Percentiles rank a stretch among this genome's conserved stretches.
phyloP scores from a whole-genome alignment of 306 rosid genomes.

The Rubus parviflorus region DNA sequence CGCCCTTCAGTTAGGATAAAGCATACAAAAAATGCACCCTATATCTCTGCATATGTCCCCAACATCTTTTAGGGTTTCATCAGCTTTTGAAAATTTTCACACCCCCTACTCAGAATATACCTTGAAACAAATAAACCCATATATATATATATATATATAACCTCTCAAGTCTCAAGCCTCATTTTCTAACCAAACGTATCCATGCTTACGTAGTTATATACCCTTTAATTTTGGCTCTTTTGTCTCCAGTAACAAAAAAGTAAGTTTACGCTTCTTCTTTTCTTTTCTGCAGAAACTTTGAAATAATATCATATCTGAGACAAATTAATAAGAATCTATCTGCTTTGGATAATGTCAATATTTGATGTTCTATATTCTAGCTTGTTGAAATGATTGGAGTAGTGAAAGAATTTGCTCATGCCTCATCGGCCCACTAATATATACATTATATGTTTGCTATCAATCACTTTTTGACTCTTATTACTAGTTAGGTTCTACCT shows the following conservation, averaged over 20 bases:
- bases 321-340: background rate
- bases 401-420: background rate
- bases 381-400: slow-evolving; percentile 14
- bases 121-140: background rate
- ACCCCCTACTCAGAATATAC: slow-evolving; percentile 14
- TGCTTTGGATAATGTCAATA: slow-evolving; percentile 17
- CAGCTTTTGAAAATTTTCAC: slow-evolving; percentile 16
- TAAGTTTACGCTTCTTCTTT: background rate
- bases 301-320: background rate
- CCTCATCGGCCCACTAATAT: background rate
- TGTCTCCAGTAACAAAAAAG: background rate
- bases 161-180: background rate
- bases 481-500: slow-evolving; percentile 13
- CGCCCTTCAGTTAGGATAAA: background rate
- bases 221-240: background rate
- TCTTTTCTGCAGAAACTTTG: background rate
- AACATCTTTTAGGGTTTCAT: background rate
- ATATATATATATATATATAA: too few species aligned
- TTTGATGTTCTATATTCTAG: background rate
- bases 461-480: slow-evolving; percentile 16
- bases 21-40: slow-evolving; percentile 6
- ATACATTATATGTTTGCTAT: background rate
- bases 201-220: background rate
- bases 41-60: background rate
- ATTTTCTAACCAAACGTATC: background rate